Base-by-base conservation (phyloP, 139 green algal genomes). In the Gonium pectorale region DNA sequence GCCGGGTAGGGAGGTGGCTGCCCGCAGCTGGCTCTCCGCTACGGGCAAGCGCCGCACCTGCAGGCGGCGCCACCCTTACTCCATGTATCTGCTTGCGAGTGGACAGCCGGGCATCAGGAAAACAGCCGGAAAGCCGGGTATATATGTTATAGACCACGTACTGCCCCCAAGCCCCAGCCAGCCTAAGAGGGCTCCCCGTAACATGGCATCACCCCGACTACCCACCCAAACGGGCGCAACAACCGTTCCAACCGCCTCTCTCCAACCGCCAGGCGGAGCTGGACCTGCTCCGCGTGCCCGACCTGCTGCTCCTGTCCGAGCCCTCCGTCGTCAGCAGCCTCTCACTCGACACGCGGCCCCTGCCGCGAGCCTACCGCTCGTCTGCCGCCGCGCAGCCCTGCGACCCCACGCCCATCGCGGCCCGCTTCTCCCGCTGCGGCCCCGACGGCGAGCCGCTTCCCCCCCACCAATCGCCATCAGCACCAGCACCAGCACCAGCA, bases 241-340 rank as follows among this genome's bases (percentile, higher is more conserved):
- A n/a, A n/a, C n/a, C n/a, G n/a, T n/a, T n/a, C n/a, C n/a, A n/a
- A n/a, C n/a, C n/a, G n/a, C n/a, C n/a, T 41, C 46, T 11, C 46
- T 15, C 13, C 15, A 54, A 54, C 46, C 46, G 9, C 11, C 77
- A 83, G 77, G 77, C 77, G 5, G 77, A 83, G 63, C 6, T 83
- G 62, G 77, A 83, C 21, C 60, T 83, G 2, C 31, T 83, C 7
- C 62, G 22, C 2, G 60, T 73, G 43, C 77, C 77, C 31, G 77
- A 83, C 77, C 60, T 83, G 59, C 19, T 51, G 22, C 29, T 83
- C 26, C 63, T 83, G 2, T 31, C 77, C 1, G 27, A 49, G 6
- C 77, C 77, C 26, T 31, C 33, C 37, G 7, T 19, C 7, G 60
- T 83, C 9, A 26, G 5, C 43, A 29, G 31, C 40, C 8, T 73